Evolutionary conservation across 805 yeast species (phyloP).

Genomic region (Hemisphaericaspora nanyangensis): DNA sequence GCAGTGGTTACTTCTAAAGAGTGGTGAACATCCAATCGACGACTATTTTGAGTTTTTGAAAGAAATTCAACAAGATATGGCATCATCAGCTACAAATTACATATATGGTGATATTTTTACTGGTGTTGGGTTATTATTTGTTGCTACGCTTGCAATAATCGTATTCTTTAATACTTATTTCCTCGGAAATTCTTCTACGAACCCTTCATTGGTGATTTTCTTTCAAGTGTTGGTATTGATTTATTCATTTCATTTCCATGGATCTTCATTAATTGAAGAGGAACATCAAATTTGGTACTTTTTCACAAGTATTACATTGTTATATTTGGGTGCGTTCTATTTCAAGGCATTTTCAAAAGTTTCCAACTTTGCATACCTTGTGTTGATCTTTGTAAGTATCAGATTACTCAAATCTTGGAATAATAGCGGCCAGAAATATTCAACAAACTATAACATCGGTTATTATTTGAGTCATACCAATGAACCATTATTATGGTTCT

Average conservation of each 20-base stretch:
- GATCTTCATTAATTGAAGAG: constrained; percentile 78
- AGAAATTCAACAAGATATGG: constrained; percentile 46
- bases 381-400: constrained; percentile 29
- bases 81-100: constrained; percentile 71
- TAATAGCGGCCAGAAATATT: constrained; percentile 82
- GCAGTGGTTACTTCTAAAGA: constrained; percentile 11
- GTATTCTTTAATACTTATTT: constrained; percentile 15
- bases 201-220: constrained; percentile 15
- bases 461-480: constrained; percentile 32
- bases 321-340: constrained; percentile 8
- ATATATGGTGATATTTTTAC: constrained; percentile 45
- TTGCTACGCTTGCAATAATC: constrained; percentile 27
- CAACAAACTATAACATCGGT: constrained; percentile 36
- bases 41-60: constrained; percentile 32
- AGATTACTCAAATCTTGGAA: constrained; percentile 80
- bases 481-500: constrained; percentile 42
- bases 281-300: constrained; percentile 97
- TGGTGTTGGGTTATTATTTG: constrained; percentile 25
- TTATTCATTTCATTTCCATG: constrained; percentile 73
- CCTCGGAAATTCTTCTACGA: constrained; percentile 8
- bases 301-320: constrained; percentile 16
- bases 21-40: constrained; percentile 4
- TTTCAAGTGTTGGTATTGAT: constrained; percentile 38
- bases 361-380: constrained; percentile 3
- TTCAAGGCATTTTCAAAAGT: constrained; percentile 2